Evolutionary conservation across 164 flowering plant species (phyloP).

Genomic region (Litsea cubeba): DNA sequence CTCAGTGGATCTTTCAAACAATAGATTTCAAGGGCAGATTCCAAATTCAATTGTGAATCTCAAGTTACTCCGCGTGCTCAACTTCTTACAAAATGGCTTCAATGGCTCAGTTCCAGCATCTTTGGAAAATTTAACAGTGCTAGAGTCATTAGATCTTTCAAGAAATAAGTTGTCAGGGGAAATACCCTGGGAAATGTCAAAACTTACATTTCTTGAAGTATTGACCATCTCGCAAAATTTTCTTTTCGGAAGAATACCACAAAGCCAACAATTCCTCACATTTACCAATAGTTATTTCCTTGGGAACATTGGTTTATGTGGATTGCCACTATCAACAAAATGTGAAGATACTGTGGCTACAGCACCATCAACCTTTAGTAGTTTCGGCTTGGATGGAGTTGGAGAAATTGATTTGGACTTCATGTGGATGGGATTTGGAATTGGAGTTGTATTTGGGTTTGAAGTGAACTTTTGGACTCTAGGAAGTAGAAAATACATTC

Average conservation of each 20-base stretch:
- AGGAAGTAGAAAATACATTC: neutral
- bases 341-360: neutral
- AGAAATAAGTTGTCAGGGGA: neutral
- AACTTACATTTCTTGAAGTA: slow-evolving; percentile 1
- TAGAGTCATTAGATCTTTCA: slow-evolving; percentile 7
- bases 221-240: slow-evolving; percentile 4
- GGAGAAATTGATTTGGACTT: neutral
- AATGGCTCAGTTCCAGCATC: neutral
- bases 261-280: slow-evolving; percentile 1
- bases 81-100: neutral
- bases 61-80: neutral
- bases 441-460: neutral
- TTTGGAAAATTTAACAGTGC: neutral
- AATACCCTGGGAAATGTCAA: neutral
- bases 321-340: neutral
- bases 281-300: neutral
- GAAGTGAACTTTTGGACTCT: neutral
- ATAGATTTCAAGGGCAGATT: neutral
- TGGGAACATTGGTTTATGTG: neutral
- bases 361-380: neutral
- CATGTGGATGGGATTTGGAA: neutral
- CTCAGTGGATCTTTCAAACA: neutral
- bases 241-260: slow-evolving; percentile 4
- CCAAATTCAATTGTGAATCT: neutral
- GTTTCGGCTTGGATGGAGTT: neutral